phyloP scores from a whole-genome alignment of 768 basidiomycete genomes.

The Boletus sensibilis region DNA sequence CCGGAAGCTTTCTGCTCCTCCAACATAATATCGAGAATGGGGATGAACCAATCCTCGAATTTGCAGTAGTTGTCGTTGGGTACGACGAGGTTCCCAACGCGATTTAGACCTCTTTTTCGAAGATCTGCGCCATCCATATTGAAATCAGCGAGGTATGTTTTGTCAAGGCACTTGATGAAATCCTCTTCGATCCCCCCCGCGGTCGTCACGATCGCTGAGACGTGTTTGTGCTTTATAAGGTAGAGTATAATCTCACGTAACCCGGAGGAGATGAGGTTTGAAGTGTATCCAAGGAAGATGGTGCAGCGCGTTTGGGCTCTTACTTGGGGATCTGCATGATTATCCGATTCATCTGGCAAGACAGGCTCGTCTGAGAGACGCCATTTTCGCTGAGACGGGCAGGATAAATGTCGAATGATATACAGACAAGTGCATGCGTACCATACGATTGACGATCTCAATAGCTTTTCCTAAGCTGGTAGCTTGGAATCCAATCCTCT shows the following conservation, averaged over 20 bases:
- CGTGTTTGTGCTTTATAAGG: conserved; percentile 90
- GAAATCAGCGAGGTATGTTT: conserved; percentile 93
- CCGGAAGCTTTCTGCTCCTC: conserved; percentile 76
- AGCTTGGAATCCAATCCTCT: conserved; percentile 97
- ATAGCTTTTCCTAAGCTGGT: conserved; percentile 87
- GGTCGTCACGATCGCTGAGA: conserved; percentile 90
- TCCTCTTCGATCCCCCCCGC: conserved; percentile 99
- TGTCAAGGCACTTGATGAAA: conserved; percentile 97
- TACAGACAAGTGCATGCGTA: conserved; percentile 28
- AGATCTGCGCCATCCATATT: conserved; percentile 87
- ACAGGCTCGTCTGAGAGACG: conserved; percentile 84
- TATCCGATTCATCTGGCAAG: conserved; percentile 65
- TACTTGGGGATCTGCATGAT: conserved; percentile 54
- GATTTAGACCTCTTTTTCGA: conserved; percentile 88
- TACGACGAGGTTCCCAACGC: conserved; percentile 93
- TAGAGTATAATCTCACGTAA: conserved; percentile 89
- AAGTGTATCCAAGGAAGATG: conserved; percentile 96
- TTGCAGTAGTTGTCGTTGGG: conserved; percentile 99
- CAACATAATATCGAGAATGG: conserved; percentile 88
- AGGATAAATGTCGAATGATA: background rate
- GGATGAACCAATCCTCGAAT: conserved; percentile 99
- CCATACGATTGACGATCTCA: conserved; percentile 92
- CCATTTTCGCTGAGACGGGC: conserved; percentile 67
- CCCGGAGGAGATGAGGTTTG: conserved; percentile 97
- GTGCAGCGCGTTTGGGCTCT: conserved; percentile 75